Percentiles rank a stretch among this genome's conserved stretches.
Conservation (phyloP, 495 filamentous ascomycete genomes). For the Penicillium antarcticum region DNA sequence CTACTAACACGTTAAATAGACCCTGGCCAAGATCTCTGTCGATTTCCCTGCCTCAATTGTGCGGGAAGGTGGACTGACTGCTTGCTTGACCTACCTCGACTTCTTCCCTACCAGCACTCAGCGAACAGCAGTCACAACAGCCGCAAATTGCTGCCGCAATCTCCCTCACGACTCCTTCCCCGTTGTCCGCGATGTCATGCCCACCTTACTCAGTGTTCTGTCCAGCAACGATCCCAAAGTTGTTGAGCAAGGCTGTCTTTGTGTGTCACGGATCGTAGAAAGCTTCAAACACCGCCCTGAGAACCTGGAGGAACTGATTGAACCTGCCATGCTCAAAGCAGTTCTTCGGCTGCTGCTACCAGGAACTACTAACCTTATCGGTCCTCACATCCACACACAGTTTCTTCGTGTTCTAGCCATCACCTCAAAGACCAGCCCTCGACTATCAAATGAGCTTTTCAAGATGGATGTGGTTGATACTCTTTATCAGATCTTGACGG, state of each 20-base stretch:
- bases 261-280: slow-evolving; percentile 94
- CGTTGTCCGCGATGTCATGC: slow-evolving; percentile 91
- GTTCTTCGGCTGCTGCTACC: slow-evolving; percentile 89
- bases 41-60: slow-evolving; percentile 97
- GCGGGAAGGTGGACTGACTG: slow-evolving; percentile 89
- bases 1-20: slow-evolving; percentile 44
- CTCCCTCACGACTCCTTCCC: slow-evolving; percentile 90
- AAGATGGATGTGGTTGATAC: slow-evolving; percentile 98
- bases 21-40: slow-evolving; percentile 93
- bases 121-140: slow-evolving; percentile 91
- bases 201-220: slow-evolving; percentile 83
- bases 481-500: slow-evolving; percentile 94
- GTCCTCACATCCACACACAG: slow-evolving; percentile 92
- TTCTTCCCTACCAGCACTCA: slow-evolving; percentile 98
- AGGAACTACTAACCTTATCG: slow-evolving; percentile 93
- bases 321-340: slow-evolving; percentile 77
- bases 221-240: slow-evolving; percentile 92
- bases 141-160: slow-evolving; percentile 96
- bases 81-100: slow-evolving; percentile 90
- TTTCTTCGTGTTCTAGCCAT: slow-evolving; percentile 90
- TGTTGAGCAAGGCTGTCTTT: slow-evolving; percentile 93
- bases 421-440: slow-evolving; percentile 81
- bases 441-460: slow-evolving; percentile 82
- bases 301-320: slow-evolving; percentile 89
- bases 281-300: slow-evolving; percentile 85